phyloP scores from a whole-genome alignment of 2,329 filamentous ascomycete species.

The Chrysoporthe deuterocubensis region DNA sequence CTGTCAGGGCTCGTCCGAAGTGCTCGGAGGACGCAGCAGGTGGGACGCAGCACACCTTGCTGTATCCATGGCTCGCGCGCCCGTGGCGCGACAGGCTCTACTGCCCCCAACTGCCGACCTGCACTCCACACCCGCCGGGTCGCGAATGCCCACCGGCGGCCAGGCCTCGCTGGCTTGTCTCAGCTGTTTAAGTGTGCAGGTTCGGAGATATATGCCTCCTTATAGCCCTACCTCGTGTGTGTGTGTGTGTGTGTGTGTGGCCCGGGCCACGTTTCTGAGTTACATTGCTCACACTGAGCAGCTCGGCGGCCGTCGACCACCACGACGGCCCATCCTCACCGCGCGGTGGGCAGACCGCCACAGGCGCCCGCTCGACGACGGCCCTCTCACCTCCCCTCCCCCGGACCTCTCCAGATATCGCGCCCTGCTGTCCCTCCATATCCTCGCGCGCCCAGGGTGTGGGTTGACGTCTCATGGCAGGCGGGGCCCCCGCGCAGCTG shows the following conservation, averaged over 20 bases:
- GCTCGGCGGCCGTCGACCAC: neutral
- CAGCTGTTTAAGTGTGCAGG: conserved; percentile 1
- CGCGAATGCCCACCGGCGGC: neutral
- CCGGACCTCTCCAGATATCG: too few relatives aligned
- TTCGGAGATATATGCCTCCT: neutral
- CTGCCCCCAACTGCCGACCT: neutral
- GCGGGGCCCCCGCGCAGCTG: too few relatives aligned
- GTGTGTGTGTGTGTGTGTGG: neutral
- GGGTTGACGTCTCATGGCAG: too few relatives aligned
- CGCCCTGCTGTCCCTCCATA: too few relatives aligned
- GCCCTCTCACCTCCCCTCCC: too few relatives aligned
- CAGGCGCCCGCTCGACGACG: neutral
- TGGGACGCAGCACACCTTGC: neutral
- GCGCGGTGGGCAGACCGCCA: neutral
- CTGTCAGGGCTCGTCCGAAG: neutral
- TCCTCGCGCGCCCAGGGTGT: too few relatives aligned
- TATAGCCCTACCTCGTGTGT: neutral
- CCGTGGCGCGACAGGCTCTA: too few relatives aligned
- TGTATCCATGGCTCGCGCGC: neutral
- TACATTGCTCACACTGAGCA: neutral
- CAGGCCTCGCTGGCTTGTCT: neutral
- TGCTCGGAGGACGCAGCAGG: neutral
- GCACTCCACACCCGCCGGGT: neutral
- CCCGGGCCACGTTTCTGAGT: conserved; percentile 5
- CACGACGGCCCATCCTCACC: neutral